These are phyloP conservation scores for Funneliformis mosseae DNA, from an alignment of 192 early-diverging fungal genomes.

Conservation along the genomic window DNA sequence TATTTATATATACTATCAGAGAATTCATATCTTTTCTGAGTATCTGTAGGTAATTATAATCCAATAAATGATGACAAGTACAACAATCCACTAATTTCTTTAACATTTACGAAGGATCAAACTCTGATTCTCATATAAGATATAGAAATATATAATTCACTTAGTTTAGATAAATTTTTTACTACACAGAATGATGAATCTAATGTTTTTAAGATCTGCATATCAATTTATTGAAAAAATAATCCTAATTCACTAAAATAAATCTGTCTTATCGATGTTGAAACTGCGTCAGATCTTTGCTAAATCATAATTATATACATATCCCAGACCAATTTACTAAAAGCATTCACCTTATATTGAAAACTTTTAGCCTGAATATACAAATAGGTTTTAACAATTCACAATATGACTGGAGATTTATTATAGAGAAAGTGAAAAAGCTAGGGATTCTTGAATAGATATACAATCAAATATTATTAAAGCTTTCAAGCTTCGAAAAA, in stretches of 20 bases:
- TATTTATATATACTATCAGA: neutral
- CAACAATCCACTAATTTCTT: neutral
- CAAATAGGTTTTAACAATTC: no score
- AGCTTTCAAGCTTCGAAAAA: neutral
- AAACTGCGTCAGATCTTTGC: no score
- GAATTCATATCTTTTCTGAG: neutral
- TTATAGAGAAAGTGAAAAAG: constrained; percentile 10
- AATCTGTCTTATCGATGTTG: no score
- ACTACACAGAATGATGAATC: neutral
- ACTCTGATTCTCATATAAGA: no score
- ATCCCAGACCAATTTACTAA: neutral
- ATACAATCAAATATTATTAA: no score
- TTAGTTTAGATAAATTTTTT: neutral
- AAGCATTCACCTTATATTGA: no score
- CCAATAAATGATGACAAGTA: neutral
- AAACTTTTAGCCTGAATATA: neutral
- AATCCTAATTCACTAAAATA: neutral
- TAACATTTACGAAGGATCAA: neutral
- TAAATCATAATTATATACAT: neutral
- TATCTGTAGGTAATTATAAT: constrained; percentile 1
- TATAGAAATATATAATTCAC: no score
- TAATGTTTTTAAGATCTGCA: constrained; percentile 7
- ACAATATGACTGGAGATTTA: no score
- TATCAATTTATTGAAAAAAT: constrained; percentile 8
- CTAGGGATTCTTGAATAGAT: constrained; percentile 16